Evolutionary conservation across 2,329 filamentous ascomycete genomes (phyloP), one percentile per base, ranked within the genome.

Genomic region (Aaosphaeria arxii): DNA sequence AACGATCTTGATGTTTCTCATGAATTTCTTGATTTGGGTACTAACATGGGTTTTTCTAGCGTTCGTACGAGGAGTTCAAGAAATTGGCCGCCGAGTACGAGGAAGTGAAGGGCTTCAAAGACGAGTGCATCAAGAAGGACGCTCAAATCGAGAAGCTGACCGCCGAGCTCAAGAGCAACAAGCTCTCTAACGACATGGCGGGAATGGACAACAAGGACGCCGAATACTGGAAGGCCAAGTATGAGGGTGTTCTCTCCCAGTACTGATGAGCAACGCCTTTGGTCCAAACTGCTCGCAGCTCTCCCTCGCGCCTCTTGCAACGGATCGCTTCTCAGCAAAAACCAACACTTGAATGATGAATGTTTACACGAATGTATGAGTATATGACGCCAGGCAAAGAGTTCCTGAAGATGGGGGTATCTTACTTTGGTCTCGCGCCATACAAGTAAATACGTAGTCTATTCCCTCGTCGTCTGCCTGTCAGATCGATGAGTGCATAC

Each of bases 21-120:
- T 11, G 9, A 7, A 13, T 5, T 13, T 44, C 13, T 33, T 33
- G 43, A 17, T 24, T 31, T 45, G 29, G 32, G 11, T 7, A 7
- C 7, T 24, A 11, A 17, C 31, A 11, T 6, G 9, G n/a, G 33
- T 36, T 36, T 9, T 17, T 28, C 17, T 38, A 64, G 63, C 50
- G 46, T 13, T 60, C 61, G 1, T 66, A 64, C 49, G 44, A 49
- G 6, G 53, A 63, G 45, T 67, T 63, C 45, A 57, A 61, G 44
- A 53, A 56, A 0, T 52, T 64, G 45, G 46, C 58, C 5, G 55
- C 61, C 1, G 46, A 35, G 2, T 59, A 50, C 52, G 57, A 57
- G 46, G 39, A 58, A 32, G 61, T 56, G 11, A 58, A 61, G 5
- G 42, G 59, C 38, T 44, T 48, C 30, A 53, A 54, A n/a, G 40